Conservation (phyloP, 306 rosid species). For the Medicago arabica region DNA sequence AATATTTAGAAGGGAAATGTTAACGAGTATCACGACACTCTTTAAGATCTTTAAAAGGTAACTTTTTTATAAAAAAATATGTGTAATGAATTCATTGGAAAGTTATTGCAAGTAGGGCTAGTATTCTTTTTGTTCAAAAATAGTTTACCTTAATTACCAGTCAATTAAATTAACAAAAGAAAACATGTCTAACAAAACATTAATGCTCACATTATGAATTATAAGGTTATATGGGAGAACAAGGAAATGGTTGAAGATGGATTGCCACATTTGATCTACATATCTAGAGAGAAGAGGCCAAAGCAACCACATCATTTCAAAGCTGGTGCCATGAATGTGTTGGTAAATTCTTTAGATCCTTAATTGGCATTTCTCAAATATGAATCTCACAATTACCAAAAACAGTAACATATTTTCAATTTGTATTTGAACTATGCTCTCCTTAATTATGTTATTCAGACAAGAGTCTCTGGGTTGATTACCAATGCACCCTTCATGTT, state of each 20-base stretch:
- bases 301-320: conserved; percentile 63
- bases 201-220: not conserved
- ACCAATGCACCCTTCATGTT: conserved; percentile 72
- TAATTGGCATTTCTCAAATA: not conserved
- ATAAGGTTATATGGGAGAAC: conserved; percentile 68
- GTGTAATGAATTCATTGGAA: no score
- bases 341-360: conserved; percentile 43
- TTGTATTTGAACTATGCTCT: not conserved
- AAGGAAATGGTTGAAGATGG: conserved; percentile 49
- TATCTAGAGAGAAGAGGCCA: conserved; percentile 71
- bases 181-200: no score
- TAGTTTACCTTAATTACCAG: not conserved
- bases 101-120: no score
- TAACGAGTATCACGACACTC: no score
- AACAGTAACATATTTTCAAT: not conserved
- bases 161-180: no score
- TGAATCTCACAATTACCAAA: not conserved
- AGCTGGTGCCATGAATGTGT: conserved; percentile 80
- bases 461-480: conserved; percentile 73
- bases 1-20: no score
- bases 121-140: not conserved
- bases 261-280: conserved; percentile 64
- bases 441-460: conserved; percentile 36
- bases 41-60: no score
- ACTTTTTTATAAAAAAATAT: no score